phyloP scores from a whole-genome alignment of 2,329 filamentous ascomycete species.

The Gnomoniopsis smithogilvyi region DNA sequence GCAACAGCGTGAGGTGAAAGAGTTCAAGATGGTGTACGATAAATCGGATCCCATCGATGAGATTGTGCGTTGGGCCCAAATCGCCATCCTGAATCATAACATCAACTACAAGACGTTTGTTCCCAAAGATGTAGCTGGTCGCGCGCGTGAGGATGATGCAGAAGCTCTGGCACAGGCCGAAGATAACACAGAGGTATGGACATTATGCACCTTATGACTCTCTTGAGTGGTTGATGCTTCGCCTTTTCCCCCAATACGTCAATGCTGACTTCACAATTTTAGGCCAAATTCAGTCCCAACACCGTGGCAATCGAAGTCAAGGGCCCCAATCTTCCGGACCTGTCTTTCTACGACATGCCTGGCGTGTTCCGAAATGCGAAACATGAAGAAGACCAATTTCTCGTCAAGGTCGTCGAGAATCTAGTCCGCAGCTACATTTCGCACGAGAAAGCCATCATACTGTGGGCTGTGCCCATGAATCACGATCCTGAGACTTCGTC shows the following conservation, averaged over 20 bases:
- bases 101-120: conserved; percentile 50
- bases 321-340: conserved; percentile 64
- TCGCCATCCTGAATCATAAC: conserved; percentile 70
- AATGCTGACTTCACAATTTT: too few relatives aligned
- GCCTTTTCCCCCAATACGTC: too few relatives aligned
- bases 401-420: conserved; percentile 70
- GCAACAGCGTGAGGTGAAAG: conserved; percentile 42
- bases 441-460: conserved; percentile 67
- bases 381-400: conserved; percentile 60
- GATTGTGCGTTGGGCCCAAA: conserved; percentile 70
- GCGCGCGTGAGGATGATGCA: conserved; percentile 18
- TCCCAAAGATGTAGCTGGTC: conserved; percentile 37
- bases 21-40: conserved; percentile 63
- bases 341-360: conserved; percentile 83
- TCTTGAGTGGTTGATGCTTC: too few relatives aligned
- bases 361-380: conserved; percentile 74
- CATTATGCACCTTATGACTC: too few relatives aligned
- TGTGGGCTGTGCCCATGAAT: conserved; percentile 76
- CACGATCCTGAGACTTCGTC: conserved; percentile 73
- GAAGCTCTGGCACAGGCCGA: conserved; percentile 32
- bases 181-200: conserved; percentile 37
- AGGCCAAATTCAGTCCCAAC: conserved; percentile 78
- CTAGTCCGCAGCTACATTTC: conserved; percentile 68
- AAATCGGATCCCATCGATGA: conserved; percentile 64
- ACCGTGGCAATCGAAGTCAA: conserved; percentile 74